Conservation (phyloP, 371 early-diverging fungal genomes). For the Mucor racemosus region DNA sequence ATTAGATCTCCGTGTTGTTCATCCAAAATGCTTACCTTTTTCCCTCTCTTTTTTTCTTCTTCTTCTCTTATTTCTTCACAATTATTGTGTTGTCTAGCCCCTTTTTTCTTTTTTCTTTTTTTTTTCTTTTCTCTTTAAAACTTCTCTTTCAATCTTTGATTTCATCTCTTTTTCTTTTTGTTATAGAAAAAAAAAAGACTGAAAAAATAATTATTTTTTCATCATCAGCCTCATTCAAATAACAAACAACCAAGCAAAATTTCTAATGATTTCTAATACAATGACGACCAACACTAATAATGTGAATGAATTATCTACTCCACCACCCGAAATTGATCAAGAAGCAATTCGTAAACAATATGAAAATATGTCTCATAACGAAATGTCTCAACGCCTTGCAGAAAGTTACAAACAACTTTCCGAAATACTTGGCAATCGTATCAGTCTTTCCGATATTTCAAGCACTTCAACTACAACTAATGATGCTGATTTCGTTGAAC, state of each 20-base stretch:
- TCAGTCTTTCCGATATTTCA: conserved; percentile 15
- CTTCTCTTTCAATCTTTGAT: background rate
- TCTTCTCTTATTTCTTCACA: background rate
- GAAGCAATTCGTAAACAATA: conserved; percentile 28
- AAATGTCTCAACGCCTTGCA: conserved; percentile 47
- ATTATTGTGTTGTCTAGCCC: background rate
- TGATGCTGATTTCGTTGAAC: background rate
- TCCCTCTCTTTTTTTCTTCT: background rate
- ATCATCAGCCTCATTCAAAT: background rate
- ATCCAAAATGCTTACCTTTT: background rate
- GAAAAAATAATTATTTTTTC: background rate
- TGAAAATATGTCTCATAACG: conserved; percentile 52
- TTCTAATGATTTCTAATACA: conserved; percentile 3
- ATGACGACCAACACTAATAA: background rate
- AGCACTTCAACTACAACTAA: background rate
- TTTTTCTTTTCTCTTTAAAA: background rate
- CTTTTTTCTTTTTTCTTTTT: background rate
- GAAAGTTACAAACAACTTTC: conserved; percentile 49
- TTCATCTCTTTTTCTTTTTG: background rate
- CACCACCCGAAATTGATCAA: background rate
- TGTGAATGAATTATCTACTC: background rate
- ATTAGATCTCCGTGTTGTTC: background rate
- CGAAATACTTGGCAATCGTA: conserved; percentile 30
- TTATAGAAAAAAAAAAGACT: background rate
- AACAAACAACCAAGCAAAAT: background rate